Evolutionary conservation across 306 rosid genomes (phyloP).

Genomic region (Begonia loranthoides): DNA sequence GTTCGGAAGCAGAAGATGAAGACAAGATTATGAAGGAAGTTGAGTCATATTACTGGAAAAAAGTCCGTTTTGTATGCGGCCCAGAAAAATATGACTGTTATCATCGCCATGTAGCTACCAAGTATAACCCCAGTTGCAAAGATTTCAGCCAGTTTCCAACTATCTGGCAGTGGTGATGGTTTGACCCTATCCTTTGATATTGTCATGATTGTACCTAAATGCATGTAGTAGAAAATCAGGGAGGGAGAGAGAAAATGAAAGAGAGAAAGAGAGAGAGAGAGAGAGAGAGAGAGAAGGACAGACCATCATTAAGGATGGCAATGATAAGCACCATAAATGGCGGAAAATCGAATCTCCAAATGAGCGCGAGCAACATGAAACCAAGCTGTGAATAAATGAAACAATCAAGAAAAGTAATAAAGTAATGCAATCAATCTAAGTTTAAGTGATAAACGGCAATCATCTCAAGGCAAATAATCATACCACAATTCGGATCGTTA

Average conservation of each 20-base stretch:
- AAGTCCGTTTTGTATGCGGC: conserved; percentile 84
- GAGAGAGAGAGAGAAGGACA: conserved; percentile 22
- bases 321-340: conserved; percentile 98
- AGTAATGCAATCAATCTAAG: too few relatives aligned
- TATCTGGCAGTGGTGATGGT: conserved; percentile 97
- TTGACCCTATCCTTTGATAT: conserved; percentile 92
- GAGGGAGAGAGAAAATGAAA: not conserved
- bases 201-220: conserved; percentile 91
- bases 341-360: conserved; percentile 94
- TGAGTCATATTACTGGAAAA: conserved; percentile 57
- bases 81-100: conserved; percentile 99
- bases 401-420: not conserved
- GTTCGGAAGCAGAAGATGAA: not conserved
- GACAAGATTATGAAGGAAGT: not conserved
- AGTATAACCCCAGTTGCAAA: conserved; percentile 86
- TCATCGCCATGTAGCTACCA: conserved; percentile 94
- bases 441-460: not conserved
- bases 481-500: conserved; percentile 98
- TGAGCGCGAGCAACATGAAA: conserved; percentile 91
- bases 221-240: not conserved
- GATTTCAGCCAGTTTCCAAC: conserved; percentile 94
- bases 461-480: conserved; percentile 15
- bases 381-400: conserved; percentile 63
- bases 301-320: conserved; percentile 94
- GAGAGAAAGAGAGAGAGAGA: conserved; percentile 2